phyloP scores from a whole-genome alignment of 1,284 basidiomycete genomes.

The Tylopilus sp. region DNA sequence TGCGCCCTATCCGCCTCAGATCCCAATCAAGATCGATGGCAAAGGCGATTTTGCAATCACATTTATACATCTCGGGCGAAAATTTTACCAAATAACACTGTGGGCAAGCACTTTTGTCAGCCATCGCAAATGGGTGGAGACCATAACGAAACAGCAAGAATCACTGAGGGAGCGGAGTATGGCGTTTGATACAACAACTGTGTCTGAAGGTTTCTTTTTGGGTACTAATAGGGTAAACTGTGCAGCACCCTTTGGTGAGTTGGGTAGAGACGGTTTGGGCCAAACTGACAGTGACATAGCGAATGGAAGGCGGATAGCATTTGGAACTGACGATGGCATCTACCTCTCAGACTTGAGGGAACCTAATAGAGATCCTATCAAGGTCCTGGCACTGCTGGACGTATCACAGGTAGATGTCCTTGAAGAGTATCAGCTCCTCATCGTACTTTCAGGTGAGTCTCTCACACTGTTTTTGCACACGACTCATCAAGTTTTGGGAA shows the following conservation, averaged over 20 bases:
- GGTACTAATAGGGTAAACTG: slow-evolving; percentile 88
- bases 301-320: slow-evolving; percentile 85
- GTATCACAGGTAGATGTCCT: slow-evolving; percentile 96
- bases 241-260: slow-evolving; percentile 90
- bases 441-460: slow-evolving; percentile 85
- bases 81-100: slow-evolving; percentile 89
- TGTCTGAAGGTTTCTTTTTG: slow-evolving; percentile 88
- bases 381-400: slow-evolving; percentile 86
- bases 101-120: slow-evolving; percentile 88
- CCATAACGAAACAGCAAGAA: slow-evolving; percentile 89
- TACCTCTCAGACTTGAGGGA: slow-evolving; percentile 89
- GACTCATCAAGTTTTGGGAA: slow-evolving; percentile 32
- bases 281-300: slow-evolving; percentile 46
- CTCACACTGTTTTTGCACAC: neutral
- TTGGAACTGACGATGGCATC: slow-evolving; percentile 96
- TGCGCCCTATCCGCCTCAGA: slow-evolving; percentile 43
- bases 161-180: slow-evolving; percentile 79
- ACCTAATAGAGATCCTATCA: slow-evolving; percentile 77
- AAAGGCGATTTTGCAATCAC: slow-evolving; percentile 93
- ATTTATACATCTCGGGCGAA: slow-evolving; percentile 90
- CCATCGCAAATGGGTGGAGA: slow-evolving; percentile 94
- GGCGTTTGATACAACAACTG: slow-evolving; percentile 83
- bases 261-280: neutral
- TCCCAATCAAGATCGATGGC: slow-evolving; percentile 59
- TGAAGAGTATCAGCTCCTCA: slow-evolving; percentile 93